Evolutionary conservation across 352 stramenopile species (phyloP).

Genomic region (Globisporangium polare): DNA sequence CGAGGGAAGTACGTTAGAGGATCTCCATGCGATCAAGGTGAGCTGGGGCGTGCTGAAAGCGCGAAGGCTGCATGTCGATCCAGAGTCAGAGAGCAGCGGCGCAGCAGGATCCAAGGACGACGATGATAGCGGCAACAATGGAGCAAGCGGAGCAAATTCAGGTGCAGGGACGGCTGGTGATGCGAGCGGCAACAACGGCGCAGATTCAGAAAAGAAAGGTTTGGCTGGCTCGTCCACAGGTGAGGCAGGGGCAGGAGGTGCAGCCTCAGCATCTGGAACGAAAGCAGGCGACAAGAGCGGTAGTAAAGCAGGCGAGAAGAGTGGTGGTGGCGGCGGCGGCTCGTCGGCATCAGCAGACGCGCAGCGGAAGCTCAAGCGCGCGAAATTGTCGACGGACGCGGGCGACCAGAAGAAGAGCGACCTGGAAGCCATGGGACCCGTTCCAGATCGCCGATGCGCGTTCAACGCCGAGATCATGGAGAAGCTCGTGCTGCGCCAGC

Average conservation of each 20-base stretch:
- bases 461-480: conserved; percentile 77
- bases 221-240: conserved; percentile 16
- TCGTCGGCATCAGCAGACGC: conserved; percentile 20
- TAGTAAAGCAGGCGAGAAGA: conserved; percentile 20
- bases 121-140: conserved; percentile 13
- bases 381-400: conserved; percentile 34
- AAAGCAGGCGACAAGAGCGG: conserved; percentile 40
- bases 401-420: conserved; percentile 45
- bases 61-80: conserved; percentile 39
- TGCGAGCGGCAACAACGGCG: conserved; percentile 3
- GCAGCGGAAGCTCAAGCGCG: conserved; percentile 60
- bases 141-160: conserved; percentile 9
- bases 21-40: conserved; percentile 63
- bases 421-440: conserved; percentile 49
- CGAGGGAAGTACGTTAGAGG: conserved; percentile 41
- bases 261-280: background rate
- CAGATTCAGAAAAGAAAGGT: conserved; percentile 46
- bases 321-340: too few relatives aligned
- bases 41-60: conserved; percentile 69
- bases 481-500: conserved; percentile 74
- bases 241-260: conserved; percentile 17
- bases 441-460: conserved; percentile 62
- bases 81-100: conserved; percentile 19
- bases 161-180: conserved; percentile 16
- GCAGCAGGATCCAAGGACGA: conserved; percentile 18